A percentile compares a stretch with the other conserved stretches of the same genome.
Conservation (phyloP, 345 rosid species). For the Gossypium turneri region DNA sequence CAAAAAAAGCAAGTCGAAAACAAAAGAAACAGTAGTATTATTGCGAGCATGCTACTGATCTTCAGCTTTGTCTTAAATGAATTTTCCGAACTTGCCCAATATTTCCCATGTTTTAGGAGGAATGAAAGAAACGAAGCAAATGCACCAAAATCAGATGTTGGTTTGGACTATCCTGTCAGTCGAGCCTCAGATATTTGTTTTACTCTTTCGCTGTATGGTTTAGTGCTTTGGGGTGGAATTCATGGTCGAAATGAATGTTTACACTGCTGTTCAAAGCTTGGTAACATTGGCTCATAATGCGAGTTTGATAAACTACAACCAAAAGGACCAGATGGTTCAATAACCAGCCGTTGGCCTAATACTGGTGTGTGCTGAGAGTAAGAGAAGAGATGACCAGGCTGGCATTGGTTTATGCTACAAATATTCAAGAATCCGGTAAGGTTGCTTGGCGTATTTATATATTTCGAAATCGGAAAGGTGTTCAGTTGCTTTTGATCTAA, state of each 20-base stretch:
- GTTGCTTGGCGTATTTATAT: neutral
- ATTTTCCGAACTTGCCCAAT: neutral
- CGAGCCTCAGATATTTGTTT: neutral
- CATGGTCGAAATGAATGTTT: neutral
- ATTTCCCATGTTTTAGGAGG: neutral
- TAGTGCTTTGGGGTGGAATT: neutral
- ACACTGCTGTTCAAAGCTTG: neutral
- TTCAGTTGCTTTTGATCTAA: too few relatives aligned
- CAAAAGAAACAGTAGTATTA: neutral
- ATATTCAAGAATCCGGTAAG: neutral
- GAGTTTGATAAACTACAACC: neutral
- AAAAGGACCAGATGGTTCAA: neutral
- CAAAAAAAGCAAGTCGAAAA: neutral
- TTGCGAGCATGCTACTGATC: neutral
- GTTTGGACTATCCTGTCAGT: neutral
- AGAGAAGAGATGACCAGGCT: neutral
- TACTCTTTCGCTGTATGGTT: neutral
- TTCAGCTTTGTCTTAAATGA: neutral
- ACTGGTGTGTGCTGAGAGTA: neutral
- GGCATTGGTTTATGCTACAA: neutral
- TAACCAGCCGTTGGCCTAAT: neutral
- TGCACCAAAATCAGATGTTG: neutral
- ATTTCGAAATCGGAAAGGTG: neutral
- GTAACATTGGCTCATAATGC: neutral
- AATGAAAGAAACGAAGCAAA: neutral